Conservation (phyloP, 208 protist genomes). For the Crithidia bombi region DNA sequence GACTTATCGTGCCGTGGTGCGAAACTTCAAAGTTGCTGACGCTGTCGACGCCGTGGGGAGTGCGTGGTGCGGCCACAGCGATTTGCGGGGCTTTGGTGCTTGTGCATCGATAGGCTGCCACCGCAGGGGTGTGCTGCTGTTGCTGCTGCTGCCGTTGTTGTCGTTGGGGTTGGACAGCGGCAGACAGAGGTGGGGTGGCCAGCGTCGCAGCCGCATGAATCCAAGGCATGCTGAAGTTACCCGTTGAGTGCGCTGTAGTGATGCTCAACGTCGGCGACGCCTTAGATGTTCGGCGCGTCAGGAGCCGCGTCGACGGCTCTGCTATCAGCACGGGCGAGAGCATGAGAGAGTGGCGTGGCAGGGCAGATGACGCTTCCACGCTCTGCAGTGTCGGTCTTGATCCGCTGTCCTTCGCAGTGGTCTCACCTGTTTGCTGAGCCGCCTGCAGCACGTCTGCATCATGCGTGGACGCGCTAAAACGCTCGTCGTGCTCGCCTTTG, state of each 20-base stretch:
- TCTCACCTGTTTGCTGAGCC: neutral
- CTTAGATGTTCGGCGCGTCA: neutral
- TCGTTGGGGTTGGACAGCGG: too few relatives aligned
- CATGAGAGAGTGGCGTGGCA: neutral
- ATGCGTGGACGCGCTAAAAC: neutral
- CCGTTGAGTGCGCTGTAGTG: neutral
- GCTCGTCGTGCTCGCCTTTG: neutral
- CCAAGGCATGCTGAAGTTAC: neutral
- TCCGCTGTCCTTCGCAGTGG: neutral
- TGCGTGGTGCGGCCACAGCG: neutral
- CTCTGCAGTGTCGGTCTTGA: neutral
- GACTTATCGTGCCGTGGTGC: neutral
- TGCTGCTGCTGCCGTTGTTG: neutral
- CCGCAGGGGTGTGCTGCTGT: neutral
- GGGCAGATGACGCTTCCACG: neutral
- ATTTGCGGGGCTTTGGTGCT: slow-evolving; percentile 4
- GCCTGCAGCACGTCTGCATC: neutral
- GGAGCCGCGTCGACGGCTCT: neutral
- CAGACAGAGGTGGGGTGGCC: neutral
- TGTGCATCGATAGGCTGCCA: neutral
- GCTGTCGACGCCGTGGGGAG: neutral
- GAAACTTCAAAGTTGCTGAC: neutral
- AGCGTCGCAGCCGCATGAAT: neutral
- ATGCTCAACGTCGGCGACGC: neutral
- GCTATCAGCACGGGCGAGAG: neutral